These are phyloP conservation scores for Magnusiomyces ingens DNA, from an alignment of 1,139 yeast genomes.

Conservation along the genomic window DNA sequence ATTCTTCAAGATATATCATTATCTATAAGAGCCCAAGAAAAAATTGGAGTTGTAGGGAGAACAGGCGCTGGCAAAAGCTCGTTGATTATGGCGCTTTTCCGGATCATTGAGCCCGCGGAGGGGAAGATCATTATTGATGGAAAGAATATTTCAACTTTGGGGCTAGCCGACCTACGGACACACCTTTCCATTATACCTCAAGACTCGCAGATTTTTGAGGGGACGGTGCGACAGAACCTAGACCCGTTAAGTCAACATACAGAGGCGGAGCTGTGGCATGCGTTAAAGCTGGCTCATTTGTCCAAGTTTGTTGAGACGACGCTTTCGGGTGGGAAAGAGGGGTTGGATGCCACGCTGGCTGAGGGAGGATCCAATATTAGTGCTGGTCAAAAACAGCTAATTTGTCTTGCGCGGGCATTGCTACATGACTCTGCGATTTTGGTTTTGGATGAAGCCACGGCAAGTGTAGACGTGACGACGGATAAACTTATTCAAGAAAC, in stretches of 20 bases:
- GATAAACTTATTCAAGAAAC: slow-evolving; percentile 71
- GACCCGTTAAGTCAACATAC: slow-evolving; percentile 51
- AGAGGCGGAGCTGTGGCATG: slow-evolving; percentile 56
- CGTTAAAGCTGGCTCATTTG: slow-evolving; percentile 77
- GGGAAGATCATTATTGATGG: slow-evolving; percentile 56
- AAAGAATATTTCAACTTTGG: slow-evolving; percentile 49
- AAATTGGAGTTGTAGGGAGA: slow-evolving; percentile 76
- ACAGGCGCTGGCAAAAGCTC: slow-evolving; percentile 86
- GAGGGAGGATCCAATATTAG: slow-evolving; percentile 74
- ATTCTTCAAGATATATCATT: slow-evolving; percentile 51
- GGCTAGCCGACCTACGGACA: slow-evolving; percentile 51
- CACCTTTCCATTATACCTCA: slow-evolving; percentile 66
- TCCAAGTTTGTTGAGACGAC: slow-evolving; percentile 50
- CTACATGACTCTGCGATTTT: slow-evolving; percentile 55
- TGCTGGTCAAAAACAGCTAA: slow-evolving; percentile 69
- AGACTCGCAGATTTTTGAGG: slow-evolving; percentile 66
- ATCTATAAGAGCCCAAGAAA: slow-evolving; percentile 52
- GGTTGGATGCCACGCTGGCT: slow-evolving; percentile 39
- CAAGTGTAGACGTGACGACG: slow-evolving; percentile 77
- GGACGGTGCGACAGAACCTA: slow-evolving; percentile 56
- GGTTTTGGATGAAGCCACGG: slow-evolving; percentile 78
- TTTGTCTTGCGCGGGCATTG: slow-evolving; percentile 70
- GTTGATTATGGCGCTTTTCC: slow-evolving; percentile 61
- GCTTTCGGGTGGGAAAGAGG: slow-evolving; percentile 29
- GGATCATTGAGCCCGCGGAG: slow-evolving; percentile 57